These are phyloP conservation scores for Pulveroboletus sp. DNA, from an alignment of 768 basidiomycete genomes.

Conservation along the genomic window DNA sequence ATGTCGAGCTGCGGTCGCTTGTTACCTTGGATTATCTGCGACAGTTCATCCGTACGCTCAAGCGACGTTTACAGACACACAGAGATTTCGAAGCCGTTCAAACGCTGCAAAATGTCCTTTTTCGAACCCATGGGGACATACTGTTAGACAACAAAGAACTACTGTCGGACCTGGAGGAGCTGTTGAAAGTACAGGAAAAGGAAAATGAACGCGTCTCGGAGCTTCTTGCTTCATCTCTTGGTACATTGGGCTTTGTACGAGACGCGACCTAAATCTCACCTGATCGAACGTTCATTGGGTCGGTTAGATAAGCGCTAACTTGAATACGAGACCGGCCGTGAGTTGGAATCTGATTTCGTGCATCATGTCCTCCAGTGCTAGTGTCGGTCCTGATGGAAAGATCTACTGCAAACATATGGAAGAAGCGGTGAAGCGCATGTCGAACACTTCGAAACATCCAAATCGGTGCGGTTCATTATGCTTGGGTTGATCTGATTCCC, in stretches of 20 bases:
- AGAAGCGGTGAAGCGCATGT: slow-evolving; percentile 30
- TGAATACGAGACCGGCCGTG: too few relatives aligned
- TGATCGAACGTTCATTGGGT: background rate
- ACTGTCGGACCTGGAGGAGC: slow-evolving; percentile 47
- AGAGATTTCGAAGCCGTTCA: slow-evolving; percentile 96
- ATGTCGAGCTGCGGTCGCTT: slow-evolving; percentile 85
- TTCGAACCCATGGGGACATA: slow-evolving; percentile 81
- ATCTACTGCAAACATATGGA: slow-evolving; percentile 41
- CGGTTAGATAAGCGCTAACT: slow-evolving; percentile 23
- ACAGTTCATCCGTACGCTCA: slow-evolving; percentile 73
- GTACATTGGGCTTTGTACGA: slow-evolving; percentile 74
- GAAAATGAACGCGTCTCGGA: slow-evolving; percentile 80
- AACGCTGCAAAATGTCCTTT: slow-evolving; percentile 78
- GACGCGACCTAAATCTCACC: slow-evolving; percentile 47
- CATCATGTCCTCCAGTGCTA: slow-evolving; percentile 18
- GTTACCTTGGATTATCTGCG: slow-evolving; percentile 59
- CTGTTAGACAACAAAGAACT: slow-evolving; percentile 72
- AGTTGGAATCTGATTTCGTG: background rate
- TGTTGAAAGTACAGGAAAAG: slow-evolving; percentile 65
- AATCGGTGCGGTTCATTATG: slow-evolving; percentile 34
- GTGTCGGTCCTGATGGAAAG: slow-evolving; percentile 26
- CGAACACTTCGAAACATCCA: slow-evolving; percentile 32
- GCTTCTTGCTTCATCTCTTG: slow-evolving; percentile 69
- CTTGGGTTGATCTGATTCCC: background rate
- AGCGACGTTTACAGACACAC: slow-evolving; percentile 68